These are phyloP conservation scores for Linnemannia exigua DNA, from an alignment of 192 early-diverging fungal species.

Conservation along the genomic window DNA sequence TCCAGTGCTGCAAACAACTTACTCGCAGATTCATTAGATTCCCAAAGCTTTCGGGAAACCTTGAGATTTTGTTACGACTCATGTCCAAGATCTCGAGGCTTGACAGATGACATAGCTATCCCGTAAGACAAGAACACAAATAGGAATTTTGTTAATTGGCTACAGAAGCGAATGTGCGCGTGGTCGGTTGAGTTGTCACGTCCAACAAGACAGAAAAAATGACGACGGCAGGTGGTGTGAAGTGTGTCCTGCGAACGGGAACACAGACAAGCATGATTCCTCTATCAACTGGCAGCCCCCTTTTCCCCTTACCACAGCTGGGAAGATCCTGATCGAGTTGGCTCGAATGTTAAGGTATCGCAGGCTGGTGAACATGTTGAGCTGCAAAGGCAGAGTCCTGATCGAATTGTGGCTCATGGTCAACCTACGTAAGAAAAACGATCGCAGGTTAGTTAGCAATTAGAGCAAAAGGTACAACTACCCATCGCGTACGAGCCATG, in stretches of 20 bases:
- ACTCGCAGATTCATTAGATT: constrained; percentile 57
- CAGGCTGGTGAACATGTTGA: constrained; percentile 55
- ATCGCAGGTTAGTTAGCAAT: not conserved
- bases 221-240: not conserved
- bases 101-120: constrained; percentile 54
- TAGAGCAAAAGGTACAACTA: constrained; percentile 27
- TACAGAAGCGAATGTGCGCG: not conserved
- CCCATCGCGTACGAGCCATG: not conserved
- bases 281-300: not conserved
- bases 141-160: not conserved
- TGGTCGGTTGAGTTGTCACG: not conserved
- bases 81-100: constrained; percentile 59
- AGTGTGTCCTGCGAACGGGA: not conserved
- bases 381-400: constrained; percentile 52
- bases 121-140: not conserved
- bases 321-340: constrained; percentile 58
- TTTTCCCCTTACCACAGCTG: constrained; percentile 42
- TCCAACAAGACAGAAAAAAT: constrained; percentile 1
- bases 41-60: constrained; percentile 54
- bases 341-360: constrained; percentile 57
- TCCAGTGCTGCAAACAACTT: not conserved
- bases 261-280: not conserved
- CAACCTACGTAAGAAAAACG: constrained; percentile 24
- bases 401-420: constrained; percentile 59
- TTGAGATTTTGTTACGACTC: constrained; percentile 58